Evolutionary conservation across 1,284 basidiomycete genomes (phyloP), one percentile per base, ranked within the genome.

Genomic region (Apiotrichum mycotoxinovorans): DNA sequence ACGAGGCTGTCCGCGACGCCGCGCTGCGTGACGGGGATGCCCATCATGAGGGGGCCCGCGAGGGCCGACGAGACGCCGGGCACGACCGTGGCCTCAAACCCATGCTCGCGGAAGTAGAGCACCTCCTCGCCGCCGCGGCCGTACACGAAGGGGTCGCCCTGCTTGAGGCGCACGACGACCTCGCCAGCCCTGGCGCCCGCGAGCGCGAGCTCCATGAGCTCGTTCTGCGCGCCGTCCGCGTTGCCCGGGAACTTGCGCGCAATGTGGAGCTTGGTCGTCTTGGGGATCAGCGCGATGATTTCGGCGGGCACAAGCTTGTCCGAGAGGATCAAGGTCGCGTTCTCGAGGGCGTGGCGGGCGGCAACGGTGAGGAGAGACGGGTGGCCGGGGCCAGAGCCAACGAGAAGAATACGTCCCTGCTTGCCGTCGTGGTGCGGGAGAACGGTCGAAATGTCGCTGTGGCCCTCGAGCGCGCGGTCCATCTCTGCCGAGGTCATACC

Each of bases 171-270:
- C 23, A 98, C 89, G 33, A 98, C 93, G 3, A 85, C 88, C 67
- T 92, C 80, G 0, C 95, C 95, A 12, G 82, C 81, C 33, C 78
- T 79, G 0, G 90, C 91, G 12, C 86, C 92, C 51, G 88, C 86
- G 2, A 96, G 79, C 0, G 92, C 95, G 11, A 87, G 84, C 61
- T 88, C 84, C 88, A 97, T 95, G 79, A 98, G 85, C 78, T 98
- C 95, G 47, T 83, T 84, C 74, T 98, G 95, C 1, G 93, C 92
- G 22, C 88, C 87, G 54, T 98, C 95, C 1, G 93, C 91, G 70
- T 98, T 98, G 0, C 95, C 95, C 0, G 95, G 95, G 79, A 96
- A 98, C 74, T 98, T 98, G 65, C 88, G 87, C 17, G 95, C 95
- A 62, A 98, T 96, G 58, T 80, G 76, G 10, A 87, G 83, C 22